A percentile compares a stretch with the other conserved stretches of the same genome.
Evolutionary conservation across 1,139 yeast genomes (phyloP).

Genomic region (Yamadazyma atlantica): DNA sequence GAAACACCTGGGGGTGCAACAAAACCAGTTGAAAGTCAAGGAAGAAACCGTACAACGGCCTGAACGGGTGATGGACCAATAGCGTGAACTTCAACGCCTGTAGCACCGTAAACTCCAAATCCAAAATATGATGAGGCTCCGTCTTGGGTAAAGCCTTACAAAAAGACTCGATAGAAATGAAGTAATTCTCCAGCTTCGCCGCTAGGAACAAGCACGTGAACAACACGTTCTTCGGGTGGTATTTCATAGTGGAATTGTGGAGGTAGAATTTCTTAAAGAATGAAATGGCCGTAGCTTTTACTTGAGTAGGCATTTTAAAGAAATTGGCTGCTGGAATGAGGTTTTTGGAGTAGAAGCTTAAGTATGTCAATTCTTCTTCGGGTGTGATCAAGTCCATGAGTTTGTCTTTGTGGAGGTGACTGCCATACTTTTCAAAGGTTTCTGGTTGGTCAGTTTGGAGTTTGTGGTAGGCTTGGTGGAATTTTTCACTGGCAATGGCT

Average conservation of each 20-base stretch:
- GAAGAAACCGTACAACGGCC: conserved; percentile 89
- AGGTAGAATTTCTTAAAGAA: conserved; percentile 82
- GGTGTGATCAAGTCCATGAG: conserved; percentile 49
- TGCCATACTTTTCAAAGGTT: conserved; percentile 26
- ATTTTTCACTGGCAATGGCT: conserved; percentile 36
- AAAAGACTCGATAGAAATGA: conserved; percentile 82
- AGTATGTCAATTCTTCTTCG: conserved; percentile 70
- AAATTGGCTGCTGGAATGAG: conserved; percentile 54
- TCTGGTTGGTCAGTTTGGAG: conserved; percentile 31
- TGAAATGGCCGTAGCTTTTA: conserved; percentile 78
- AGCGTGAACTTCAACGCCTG: conserved; percentile 77
- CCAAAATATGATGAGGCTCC: conserved; percentile 64
- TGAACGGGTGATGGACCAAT: conserved; percentile 82
- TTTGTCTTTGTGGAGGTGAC: conserved; percentile 31
- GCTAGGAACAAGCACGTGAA: conserved; percentile 88
- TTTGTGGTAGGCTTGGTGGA: conserved; percentile 23
- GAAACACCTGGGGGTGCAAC: conserved; percentile 32
- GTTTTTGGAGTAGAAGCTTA: conserved; percentile 70
- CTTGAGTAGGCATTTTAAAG: conserved; percentile 50
- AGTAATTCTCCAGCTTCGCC: conserved; percentile 88
- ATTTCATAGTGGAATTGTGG: conserved; percentile 77
- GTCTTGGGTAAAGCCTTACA: conserved; percentile 68
- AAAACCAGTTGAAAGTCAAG: conserved; percentile 77
- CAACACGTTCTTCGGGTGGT: conserved; percentile 80
- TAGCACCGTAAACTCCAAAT: conserved; percentile 73